Evolutionary conservation across 257 asterid genomes (phyloP), one percentile per base, ranked within the genome.

Genomic region (Solanum clarkiae): DNA sequence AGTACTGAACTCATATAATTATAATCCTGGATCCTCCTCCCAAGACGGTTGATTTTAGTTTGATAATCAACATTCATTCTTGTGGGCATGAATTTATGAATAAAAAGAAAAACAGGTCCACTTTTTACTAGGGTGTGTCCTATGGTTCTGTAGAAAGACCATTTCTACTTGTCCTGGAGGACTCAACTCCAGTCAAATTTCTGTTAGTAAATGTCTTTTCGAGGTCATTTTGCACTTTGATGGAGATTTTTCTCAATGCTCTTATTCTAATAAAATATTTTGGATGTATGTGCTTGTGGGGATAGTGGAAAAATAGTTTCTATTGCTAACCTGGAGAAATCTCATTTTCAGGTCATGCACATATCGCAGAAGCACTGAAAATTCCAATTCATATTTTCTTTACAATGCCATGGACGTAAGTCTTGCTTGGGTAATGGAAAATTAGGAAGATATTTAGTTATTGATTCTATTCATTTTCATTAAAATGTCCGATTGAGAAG

Each of bases 361-460:
- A 96, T 92, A 97, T 96, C 71, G 98, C 99, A 18, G 99, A 96
- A 93, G 92, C 98, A 47, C 84, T 96, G 88, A 89, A 92, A 88
- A 65, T 96, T 80, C 98, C 98, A 6, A 86, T 96, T 86, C 99
- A 96, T 86, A 96, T 96, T 90, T 94, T 96, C 87, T 96, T 96
- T 90, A 96, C 99, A 36, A 95, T 96, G 99, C 99, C 98, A n/a
- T 96, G 99, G 99, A 95, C 99, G 98, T 95, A 92, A 94, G 98
- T 90, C 88, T 87, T 82, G 4, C 87, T 88, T 87, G 84, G 65
- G 77, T 83, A 51, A 62, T 80, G 86, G 56, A 63, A 26, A 77
- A 17, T 66, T 36, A n/a, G n/a, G 49, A 82, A 71, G 70, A 49
- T 36, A 45, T 68, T 26, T 71, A 36, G 81, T 40, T 44, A 18